These are phyloP conservation scores for Globisporangium cylindrosporum DNA, from an alignment of 352 stramenopile genomes.

Conservation along the genomic window DNA sequence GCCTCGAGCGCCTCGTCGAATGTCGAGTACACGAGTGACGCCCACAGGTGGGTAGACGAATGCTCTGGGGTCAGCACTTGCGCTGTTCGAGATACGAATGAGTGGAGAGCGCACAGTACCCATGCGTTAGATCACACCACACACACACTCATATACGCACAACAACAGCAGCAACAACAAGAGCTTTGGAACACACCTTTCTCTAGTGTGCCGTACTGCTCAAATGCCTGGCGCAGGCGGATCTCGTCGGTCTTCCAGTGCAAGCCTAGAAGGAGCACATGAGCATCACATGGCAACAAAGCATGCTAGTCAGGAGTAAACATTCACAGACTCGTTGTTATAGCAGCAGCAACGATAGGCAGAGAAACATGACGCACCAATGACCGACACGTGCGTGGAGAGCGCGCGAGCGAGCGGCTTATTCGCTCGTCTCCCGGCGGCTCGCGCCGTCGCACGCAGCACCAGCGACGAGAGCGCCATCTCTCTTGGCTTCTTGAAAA, in stretches of 20 bases:
- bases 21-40: conserved; percentile 51
- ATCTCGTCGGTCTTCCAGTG: conserved; percentile 84
- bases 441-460: neutral
- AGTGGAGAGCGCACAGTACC: neutral
- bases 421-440: neutral
- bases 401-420: conserved; percentile 12
- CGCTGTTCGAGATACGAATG: conserved; percentile 16
- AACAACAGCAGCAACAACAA: neutral
- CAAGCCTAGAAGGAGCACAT: conserved; percentile 33
- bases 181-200: conserved; percentile 23
- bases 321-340: conserved; percentile 7
- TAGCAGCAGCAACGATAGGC: neutral
- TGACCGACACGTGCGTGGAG: conserved; percentile 56
- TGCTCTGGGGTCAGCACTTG: conserved; percentile 51
- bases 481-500: neutral
- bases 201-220: conserved; percentile 49
- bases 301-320: conserved; percentile 3
- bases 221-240: conserved; percentile 58
- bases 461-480: neutral
- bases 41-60: conserved; percentile 64
- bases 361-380: conserved; percentile 27
- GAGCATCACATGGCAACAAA: neutral
- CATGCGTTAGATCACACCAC: neutral
- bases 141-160: neutral
- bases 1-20: conserved; percentile 76